A percentile compares a stretch with the other conserved stretches of the same genome.
phyloP scores from a whole-genome alignment of 2,329 filamentous ascomycete species.

The Fusarium oxysporum region DNA sequence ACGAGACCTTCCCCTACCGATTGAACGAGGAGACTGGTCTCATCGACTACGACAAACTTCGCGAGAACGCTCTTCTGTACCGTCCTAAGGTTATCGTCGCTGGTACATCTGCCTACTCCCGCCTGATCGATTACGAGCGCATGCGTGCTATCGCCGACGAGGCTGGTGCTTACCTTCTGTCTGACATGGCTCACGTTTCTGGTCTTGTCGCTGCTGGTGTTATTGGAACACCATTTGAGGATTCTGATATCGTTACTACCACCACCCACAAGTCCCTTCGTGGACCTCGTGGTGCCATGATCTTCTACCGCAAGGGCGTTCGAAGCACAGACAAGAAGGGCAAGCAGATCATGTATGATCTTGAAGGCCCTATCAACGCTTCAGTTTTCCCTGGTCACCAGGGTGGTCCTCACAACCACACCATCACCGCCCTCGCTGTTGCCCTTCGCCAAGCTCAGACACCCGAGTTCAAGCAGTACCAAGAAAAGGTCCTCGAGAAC shows the following conservation, averaged over 20 bases:
- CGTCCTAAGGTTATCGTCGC: conserved; percentile 94
- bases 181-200: conserved; percentile 96
- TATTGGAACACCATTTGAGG: conserved; percentile 86
- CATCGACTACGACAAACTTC: conserved; percentile 92
- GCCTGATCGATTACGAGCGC: conserved; percentile 89
- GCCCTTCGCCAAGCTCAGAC: conserved; percentile 91
- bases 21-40: conserved; percentile 87
- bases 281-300: conserved; percentile 94
- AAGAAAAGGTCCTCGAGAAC: conserved; percentile 86
- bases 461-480: conserved; percentile 89
- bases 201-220: conserved; percentile 91
- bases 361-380: conserved; percentile 91
- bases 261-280: conserved; percentile 97
- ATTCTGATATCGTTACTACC: conserved; percentile 94
- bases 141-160: conserved; percentile 91
- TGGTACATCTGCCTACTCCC: conserved; percentile 92
- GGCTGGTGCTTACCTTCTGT: conserved; percentile 87
- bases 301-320: conserved; percentile 95
- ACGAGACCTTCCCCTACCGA: conserved; percentile 94
- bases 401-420: conserved; percentile 97
- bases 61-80: conserved; percentile 86
- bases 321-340: conserved; percentile 84
- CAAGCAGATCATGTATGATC: conserved; percentile 80
- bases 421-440: conserved; percentile 92
- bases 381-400: conserved; percentile 98